These are phyloP conservation scores for Hypoxylon sp. DNA, from an alignment of 2,329 filamentous ascomycete genomes.

Conservation along the genomic window DNA sequence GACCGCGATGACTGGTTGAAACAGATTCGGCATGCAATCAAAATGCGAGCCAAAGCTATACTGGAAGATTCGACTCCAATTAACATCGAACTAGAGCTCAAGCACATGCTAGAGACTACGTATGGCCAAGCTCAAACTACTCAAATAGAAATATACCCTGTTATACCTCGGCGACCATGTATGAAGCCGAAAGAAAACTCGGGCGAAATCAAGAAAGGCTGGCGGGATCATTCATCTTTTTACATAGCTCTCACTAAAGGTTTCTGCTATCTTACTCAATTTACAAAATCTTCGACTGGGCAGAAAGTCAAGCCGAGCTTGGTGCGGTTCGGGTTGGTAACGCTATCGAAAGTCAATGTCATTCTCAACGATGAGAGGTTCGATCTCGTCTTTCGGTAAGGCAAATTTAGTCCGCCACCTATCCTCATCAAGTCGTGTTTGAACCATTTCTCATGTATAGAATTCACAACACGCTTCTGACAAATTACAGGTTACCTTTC, in stretches of 20 bases:
- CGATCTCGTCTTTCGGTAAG: conserved; percentile 66
- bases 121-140: conserved; percentile 56
- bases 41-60: conserved; percentile 45
- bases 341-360: conserved; percentile 64
- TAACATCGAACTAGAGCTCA: conserved; percentile 62
- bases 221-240: conserved; percentile 64
- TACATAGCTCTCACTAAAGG: conserved; percentile 68
- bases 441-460: conserved; percentile 7
- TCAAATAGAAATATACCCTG: conserved; percentile 63
- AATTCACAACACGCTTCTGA: conserved; percentile 20
- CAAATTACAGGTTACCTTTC: conserved; percentile 56
- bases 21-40: conserved; percentile 59
- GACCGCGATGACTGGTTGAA: conserved; percentile 65
- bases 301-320: conserved; percentile 63
- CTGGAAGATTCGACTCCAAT: conserved; percentile 57
- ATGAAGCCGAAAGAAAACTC: conserved; percentile 56
- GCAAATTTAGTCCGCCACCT: background rate
- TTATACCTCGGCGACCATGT: conserved; percentile 62
- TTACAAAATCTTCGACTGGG: conserved; percentile 60
- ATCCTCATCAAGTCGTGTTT: conserved; percentile 2
- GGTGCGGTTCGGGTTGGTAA: conserved; percentile 65
- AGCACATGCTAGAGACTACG: conserved; percentile 59
- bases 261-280: conserved; percentile 65
- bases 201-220: conserved; percentile 60
- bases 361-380: conserved; percentile 69